Evolutionary conservation across 2,329 filamentous ascomycete species (phyloP).

Genomic region (Phaeosphaeria sp.): DNA sequence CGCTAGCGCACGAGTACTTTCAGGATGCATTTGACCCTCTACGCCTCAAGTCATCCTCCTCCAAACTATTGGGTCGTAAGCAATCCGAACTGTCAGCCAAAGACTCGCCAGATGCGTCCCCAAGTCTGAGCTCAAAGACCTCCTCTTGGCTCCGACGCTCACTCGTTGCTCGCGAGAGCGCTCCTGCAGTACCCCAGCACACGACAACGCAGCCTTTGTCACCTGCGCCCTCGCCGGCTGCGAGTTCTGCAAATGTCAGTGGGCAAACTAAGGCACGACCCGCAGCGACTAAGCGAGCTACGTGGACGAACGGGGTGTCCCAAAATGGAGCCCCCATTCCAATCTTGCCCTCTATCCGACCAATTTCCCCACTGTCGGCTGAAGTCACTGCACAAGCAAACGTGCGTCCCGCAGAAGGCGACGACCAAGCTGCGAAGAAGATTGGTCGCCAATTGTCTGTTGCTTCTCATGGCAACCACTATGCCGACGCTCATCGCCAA

Average conservation of each 20-base stretch:
- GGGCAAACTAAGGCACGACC: slow-evolving; percentile 60
- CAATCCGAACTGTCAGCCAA: slow-evolving; percentile 78
- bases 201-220: slow-evolving; percentile 50
- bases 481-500: slow-evolving; percentile 85
- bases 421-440: slow-evolving; percentile 81
- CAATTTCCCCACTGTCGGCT: slow-evolving; percentile 95
- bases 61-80: slow-evolving; percentile 85
- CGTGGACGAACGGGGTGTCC: slow-evolving; percentile 83
- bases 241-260: slow-evolving; percentile 53
- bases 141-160: slow-evolving; percentile 96
- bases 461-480: slow-evolving; percentile 90
- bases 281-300: slow-evolving; percentile 79
- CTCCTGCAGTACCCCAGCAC: slow-evolving; percentile 64
- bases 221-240: slow-evolving; percentile 50
- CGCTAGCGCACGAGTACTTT: slow-evolving; percentile 96
- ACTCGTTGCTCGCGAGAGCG: slow-evolving; percentile 77
- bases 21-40: slow-evolving; percentile 89
- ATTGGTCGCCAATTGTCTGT: slow-evolving; percentile 93
- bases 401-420: slow-evolving; percentile 62
- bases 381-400: slow-evolving; percentile 88
- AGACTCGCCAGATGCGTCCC: slow-evolving; percentile 62
- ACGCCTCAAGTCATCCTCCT: slow-evolving; percentile 87
- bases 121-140: slow-evolving; percentile 76
- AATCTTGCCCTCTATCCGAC: slow-evolving; percentile 91
- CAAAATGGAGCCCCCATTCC: slow-evolving; percentile 88